A percentile compares a stretch with the other conserved stretches of the same genome.
phyloP scores from a whole-genome alignment of 768 basidiomycete genomes.

The Tremella fuciformis region DNA sequence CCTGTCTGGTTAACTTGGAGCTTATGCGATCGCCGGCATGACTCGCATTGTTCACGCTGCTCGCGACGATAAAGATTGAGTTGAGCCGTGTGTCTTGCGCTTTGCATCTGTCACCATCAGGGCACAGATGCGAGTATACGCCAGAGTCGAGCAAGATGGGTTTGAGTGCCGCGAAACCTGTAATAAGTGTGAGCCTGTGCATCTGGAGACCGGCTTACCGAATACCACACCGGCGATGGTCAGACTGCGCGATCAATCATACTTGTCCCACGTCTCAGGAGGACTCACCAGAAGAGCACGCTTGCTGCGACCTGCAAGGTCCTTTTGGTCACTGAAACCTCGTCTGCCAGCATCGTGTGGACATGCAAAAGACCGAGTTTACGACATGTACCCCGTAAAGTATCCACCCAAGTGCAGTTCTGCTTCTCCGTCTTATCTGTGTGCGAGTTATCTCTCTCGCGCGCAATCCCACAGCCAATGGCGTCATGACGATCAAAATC shows the following conservation, averaged over 20 bases:
- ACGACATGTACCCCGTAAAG: no score
- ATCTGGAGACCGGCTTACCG: constrained; percentile 28
- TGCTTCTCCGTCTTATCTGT: no score
- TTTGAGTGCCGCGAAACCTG: constrained; percentile 50
- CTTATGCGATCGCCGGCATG: neutral
- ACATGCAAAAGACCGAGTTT: no score
- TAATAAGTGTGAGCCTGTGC: neutral
- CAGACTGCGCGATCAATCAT: constrained; percentile 14
- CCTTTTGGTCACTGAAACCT: constrained; percentile 12
- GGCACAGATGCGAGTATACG: constrained; percentile 48
- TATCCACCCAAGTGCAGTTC: no score
- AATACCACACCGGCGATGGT: constrained; percentile 50
- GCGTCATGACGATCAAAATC: no score
- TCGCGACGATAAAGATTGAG: constrained; percentile 51
- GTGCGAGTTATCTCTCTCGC: no score
- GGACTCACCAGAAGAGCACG: constrained; percentile 24
- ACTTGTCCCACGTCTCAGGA: neutral
- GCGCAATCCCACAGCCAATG: no score
- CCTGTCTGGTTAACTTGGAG: constrained; percentile 18
- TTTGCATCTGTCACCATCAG: constrained; percentile 25
- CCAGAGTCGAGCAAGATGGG: constrained; percentile 48
- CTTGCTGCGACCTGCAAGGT: constrained; percentile 19
- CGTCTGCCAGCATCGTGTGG: constrained; percentile 4
- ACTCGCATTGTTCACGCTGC: constrained; percentile 49
- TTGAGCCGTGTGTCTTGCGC: constrained; percentile 48